These are phyloP conservation scores for Epichloe elymi DNA, from an alignment of 2,329 filamentous ascomycete species.

Conservation along the genomic window DNA sequence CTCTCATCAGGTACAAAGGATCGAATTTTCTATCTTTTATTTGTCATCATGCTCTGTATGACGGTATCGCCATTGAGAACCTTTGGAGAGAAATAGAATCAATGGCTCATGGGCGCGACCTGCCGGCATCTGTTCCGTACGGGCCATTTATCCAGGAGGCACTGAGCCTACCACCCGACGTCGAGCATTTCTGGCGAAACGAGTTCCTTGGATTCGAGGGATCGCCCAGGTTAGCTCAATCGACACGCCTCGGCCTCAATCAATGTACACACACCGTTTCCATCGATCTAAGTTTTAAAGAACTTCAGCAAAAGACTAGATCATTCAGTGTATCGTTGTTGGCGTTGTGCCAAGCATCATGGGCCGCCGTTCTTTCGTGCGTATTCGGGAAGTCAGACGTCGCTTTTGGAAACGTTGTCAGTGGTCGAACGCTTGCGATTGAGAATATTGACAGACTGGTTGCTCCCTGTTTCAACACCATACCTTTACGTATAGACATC, in stretches of 20 bases:
- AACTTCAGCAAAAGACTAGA: constrained; percentile 36
- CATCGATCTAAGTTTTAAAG: constrained; percentile 24
- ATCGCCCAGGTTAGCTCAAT: constrained; percentile 13
- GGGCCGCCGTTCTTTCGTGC: constrained; percentile 51
- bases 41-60: constrained; percentile 75
- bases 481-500: constrained; percentile 54
- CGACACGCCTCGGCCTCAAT: constrained; percentile 10
- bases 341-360: constrained; percentile 57
- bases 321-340: constrained; percentile 48
- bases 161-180: constrained; percentile 30
- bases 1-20: constrained; percentile 21
- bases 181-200: constrained; percentile 53
- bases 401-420: constrained; percentile 80
- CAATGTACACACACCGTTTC: constrained; percentile 17
- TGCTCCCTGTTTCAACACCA: constrained; percentile 87
- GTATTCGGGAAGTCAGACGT: constrained; percentile 48
- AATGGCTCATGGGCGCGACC: constrained; percentile 30
- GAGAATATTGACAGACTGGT: constrained; percentile 57
- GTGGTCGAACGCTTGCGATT: constrained; percentile 56
- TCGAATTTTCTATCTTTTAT: constrained; percentile 31
- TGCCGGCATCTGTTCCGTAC: constrained; percentile 43
- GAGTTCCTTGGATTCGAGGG: constrained; percentile 39
- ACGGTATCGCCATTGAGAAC: constrained; percentile 61
- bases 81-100: constrained; percentile 60
- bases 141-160: constrained; percentile 50